Base-by-base conservation (phyloP, 805 yeast species). In the Suhomyces emberorum region DNA sequence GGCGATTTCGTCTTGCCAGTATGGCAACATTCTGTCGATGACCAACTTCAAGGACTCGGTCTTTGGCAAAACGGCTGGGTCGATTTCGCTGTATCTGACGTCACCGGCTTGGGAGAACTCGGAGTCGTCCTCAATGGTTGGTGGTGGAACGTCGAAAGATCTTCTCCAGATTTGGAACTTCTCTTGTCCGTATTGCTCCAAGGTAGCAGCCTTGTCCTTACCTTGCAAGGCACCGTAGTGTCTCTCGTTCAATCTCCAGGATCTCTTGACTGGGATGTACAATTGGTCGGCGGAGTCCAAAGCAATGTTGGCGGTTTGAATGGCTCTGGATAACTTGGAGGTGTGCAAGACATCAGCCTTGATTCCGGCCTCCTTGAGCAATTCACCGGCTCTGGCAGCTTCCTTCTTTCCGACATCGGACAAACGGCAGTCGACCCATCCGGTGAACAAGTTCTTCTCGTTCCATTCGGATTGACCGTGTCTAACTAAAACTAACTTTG, bases 381-480 rank as follows among this genome's bases (percentile, higher is more conserved):
- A 74, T 64, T 81, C 88, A 69, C 97, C 98, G 50, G 97, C 98
- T 65, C 85, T 82, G 52, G 72, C 74, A 54, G 98, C 98, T 75
- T 89, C 98, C 63, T 81, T 76, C 63, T 75, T 79, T 69, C 98
- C 98, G 53, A 76, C 69, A 44, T 75, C 88, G 37, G 91, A 81
- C 64, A 89, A 78, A 59, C 77, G 73, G 53, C 88, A 95, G 69
- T 89, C 98, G 47, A 91, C 97, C 98, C 98, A 89, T 61, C 98
- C 98, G 67, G 97, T 89, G 83, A 89, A 89, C 54, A 89, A 77
- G 79, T 89, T 91, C 77, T 88, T 87, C 70, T 88, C 95, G 71
- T 89, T 89, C 98, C 98, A 89, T 69, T 87, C 97, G 73, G 95
- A 86, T 77, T 91, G 96, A 59, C 98, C 98, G 89, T 89, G 98